Base-by-base conservation (phyloP, 2,329 filamentous ascomycete species). In the Verticillium tricorpus region DNA sequence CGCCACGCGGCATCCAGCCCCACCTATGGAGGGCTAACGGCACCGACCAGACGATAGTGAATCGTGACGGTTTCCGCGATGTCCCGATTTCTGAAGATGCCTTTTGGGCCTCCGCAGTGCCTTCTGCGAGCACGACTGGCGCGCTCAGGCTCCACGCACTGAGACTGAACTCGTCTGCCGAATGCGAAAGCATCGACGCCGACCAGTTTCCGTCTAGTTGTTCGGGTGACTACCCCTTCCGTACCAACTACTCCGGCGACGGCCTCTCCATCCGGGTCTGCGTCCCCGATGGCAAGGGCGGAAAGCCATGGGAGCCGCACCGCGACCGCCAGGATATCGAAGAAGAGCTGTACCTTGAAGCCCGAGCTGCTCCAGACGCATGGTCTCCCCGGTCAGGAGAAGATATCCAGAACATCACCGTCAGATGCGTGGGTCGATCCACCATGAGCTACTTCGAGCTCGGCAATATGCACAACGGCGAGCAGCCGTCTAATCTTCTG, bases 371-470 rank as follows among this genome's bases (percentile, higher is more conserved):
- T 15, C 34, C 31, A 2, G 59, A 61, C 35, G 63, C 61, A 31
- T 45, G 54, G 25, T 19, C 3, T 59, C 58, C 52, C 61, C 59
- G 11, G 14, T 60, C 2, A 32, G 37, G 14, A 8, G 56, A 62
- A 12, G 22, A 60, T 8, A 50, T 58, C 3, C 59, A 64, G 3
- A 64, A 64, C 22, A 37, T 65, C 32, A 64, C 63, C 32, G 57
- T 65, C 14, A 52, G 40, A 7, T 65, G 63, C n/a, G 28, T 52
- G 11, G 57, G 61, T 19, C 60, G 28, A 34, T 64, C 63, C 5
- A 62, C 58, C 5, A 57, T 62, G 17, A 62, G 59, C 9, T 65
- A 63, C n/a, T 65, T 65, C n/a, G 63, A 65, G 22, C 56, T 64
- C 12, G 62, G 57, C 28, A 65, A 62, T 25, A 32, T 62, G 17